Conservation (phyloP, 768 basidiomycete species). For the Kwoniella sp. region DNA sequence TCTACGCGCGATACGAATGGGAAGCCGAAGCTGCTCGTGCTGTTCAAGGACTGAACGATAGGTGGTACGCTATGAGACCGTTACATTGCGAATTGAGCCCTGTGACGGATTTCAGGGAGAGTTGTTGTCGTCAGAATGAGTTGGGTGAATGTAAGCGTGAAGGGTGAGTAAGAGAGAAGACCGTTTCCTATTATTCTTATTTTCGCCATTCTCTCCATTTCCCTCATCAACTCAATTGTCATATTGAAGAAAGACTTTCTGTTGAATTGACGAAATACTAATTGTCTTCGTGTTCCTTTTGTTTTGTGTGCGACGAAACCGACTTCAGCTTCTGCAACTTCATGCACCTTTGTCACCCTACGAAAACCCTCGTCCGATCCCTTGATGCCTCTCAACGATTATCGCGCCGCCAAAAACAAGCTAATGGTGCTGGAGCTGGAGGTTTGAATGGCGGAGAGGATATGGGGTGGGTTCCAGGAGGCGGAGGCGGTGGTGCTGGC, state of each 20-base stretch:
- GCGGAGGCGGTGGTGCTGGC: slow-evolving; percentile 17
- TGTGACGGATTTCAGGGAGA: slow-evolving; percentile 97
- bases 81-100: slow-evolving; percentile 96
- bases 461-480: slow-evolving; percentile 46
- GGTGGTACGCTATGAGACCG: slow-evolving; percentile 97
- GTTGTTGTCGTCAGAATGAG: slow-evolving; percentile 98
- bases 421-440: slow-evolving; percentile 12
- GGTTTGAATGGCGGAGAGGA: slow-evolving; percentile 20
- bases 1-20: slow-evolving; percentile 98
- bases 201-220: no score
- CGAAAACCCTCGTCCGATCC: slow-evolving; percentile 76
- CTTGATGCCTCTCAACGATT: slow-evolving; percentile 79
- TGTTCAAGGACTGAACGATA: slow-evolving; percentile 87
- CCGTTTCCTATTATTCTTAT: no score
- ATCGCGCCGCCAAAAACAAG: slow-evolving; percentile 33
- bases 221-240: no score
- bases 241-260: no score
- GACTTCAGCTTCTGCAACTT: slow-evolving; percentile 90
- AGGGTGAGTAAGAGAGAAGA: slow-evolving; percentile 57
- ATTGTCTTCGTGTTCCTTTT: no score
- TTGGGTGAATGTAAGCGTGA: slow-evolving; percentile 97
- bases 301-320: no score
- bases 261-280: no score
- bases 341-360: slow-evolving; percentile 90
- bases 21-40: slow-evolving; percentile 95